Percentiles rank a stretch among this genome's conserved stretches.
These are phyloP conservation scores for Spizellomyces punctatus DNA, from an alignment of 192 early-diverging fungal genomes.

Conservation along the genomic window DNA sequence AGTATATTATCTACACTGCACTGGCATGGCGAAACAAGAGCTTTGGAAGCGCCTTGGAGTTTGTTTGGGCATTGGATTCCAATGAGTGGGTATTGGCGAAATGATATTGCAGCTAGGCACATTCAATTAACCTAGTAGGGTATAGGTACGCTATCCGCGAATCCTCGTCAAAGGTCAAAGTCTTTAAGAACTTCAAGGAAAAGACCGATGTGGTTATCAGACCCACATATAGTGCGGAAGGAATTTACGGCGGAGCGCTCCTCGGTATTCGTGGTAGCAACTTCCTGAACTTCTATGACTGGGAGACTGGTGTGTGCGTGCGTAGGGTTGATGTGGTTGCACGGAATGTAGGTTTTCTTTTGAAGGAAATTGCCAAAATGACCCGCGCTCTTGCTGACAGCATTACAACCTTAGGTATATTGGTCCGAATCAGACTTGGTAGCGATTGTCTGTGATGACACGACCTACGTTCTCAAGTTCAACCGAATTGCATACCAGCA, in stretches of 20 bases:
- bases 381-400: background rate
- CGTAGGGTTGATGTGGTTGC: conserved; percentile 93
- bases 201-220: conserved; percentile 69
- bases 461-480: conserved; percentile 93
- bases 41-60: conserved; percentile 92
- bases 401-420: conserved; percentile 58
- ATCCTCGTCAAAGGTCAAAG: conserved; percentile 81
- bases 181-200: conserved; percentile 98
- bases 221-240: conserved; percentile 78
- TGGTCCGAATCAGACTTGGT: conserved; percentile 97
- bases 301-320: conserved; percentile 89
- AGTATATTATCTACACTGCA: conserved; percentile 99
- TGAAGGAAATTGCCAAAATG: background rate
- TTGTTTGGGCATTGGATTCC: conserved; percentile 97
- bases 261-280: conserved; percentile 82
- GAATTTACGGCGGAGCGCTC: conserved; percentile 91
- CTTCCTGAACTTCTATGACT: conserved; percentile 96
- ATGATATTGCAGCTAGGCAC: background rate
- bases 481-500: conserved; percentile 82
- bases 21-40: conserved; percentile 99
- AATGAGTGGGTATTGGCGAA: conserved; percentile 62
- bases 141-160: conserved; percentile 88
- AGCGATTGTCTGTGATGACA: conserved; percentile 89
- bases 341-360: conserved; percentile 51
- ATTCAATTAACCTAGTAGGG: background rate